phyloP scores from a whole-genome alignment of 2,329 filamentous ascomycete species.

The Metarhizium brunneum region DNA sequence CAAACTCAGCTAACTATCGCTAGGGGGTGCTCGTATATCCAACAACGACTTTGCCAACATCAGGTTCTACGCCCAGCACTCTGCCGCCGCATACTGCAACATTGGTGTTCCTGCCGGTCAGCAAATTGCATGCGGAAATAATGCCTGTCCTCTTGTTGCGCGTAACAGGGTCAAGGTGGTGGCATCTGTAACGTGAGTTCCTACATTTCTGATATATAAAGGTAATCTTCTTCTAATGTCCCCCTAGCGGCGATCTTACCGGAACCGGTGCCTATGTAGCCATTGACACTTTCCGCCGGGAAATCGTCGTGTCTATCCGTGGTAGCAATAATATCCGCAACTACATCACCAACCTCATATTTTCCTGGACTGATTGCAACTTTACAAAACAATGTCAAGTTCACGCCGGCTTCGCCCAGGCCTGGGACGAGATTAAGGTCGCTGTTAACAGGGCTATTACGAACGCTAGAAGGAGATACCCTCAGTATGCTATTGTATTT shows the following conservation, averaged over 20 bases:
- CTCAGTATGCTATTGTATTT: constrained; percentile 43
- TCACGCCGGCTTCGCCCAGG: constrained; percentile 49
- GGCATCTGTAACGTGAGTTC: constrained; percentile 28
- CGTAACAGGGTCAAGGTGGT: constrained; percentile 33
- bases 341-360: constrained; percentile 46
- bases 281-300: constrained; percentile 35
- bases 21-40: constrained; percentile 14
- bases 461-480: constrained; percentile 34
- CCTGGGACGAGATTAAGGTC: constrained; percentile 45
- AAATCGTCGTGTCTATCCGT: constrained; percentile 52
- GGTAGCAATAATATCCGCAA: constrained; percentile 51
- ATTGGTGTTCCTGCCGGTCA: constrained; percentile 27
- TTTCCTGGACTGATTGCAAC: constrained; percentile 18
- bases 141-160: constrained; percentile 34
- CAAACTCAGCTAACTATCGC: background rate
- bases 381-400: constrained; percentile 35
- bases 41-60: constrained; percentile 27
- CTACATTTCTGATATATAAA: background rate
- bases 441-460: constrained; percentile 33
- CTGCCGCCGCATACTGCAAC: constrained; percentile 47
- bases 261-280: constrained; percentile 43
- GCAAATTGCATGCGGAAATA: constrained; percentile 31
- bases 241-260: constrained; percentile 27
- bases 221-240: constrained; percentile 12
- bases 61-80: constrained; percentile 41